Conservation (phyloP, 768 basidiomycete species). For the Serendipita vermifera region DNA sequence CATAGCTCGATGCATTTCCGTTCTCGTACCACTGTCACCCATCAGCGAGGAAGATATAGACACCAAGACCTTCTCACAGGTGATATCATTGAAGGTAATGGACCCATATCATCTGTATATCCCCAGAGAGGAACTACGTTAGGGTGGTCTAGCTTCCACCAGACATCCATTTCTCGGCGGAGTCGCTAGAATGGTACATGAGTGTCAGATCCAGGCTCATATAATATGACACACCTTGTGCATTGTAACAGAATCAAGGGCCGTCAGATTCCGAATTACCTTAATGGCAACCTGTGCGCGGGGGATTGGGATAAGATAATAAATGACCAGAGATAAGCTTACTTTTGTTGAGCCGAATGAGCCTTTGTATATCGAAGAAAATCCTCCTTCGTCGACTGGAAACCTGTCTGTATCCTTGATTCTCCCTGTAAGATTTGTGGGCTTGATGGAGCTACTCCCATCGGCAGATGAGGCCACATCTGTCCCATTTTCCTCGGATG, state of each 20-base stretch:
- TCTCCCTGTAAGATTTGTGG: conserved; percentile 4
- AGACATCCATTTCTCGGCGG: conserved; percentile 7
- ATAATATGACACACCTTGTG: background rate
- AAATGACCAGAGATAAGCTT: too few species aligned
- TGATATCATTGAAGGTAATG: background rate
- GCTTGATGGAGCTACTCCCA: conserved; percentile 1
- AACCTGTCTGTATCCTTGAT: background rate
- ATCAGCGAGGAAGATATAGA: too few species aligned
- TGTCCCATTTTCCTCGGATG: too few species aligned
- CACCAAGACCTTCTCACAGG: background rate
- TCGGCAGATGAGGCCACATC: too few species aligned
- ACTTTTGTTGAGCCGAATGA: conserved; percentile 4
- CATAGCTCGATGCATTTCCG: background rate
- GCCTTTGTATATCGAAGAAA: conserved; percentile 1
- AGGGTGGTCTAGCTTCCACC: conserved; percentile 6
- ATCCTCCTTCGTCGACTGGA: background rate
- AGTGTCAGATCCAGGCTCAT: too few species aligned
- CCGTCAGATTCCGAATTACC: background rate
- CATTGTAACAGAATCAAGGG: background rate
- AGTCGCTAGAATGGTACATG: background rate
- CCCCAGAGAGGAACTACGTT: background rate
- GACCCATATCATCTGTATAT: background rate
- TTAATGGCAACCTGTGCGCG: conserved; percentile 3
- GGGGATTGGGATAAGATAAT: too few species aligned
- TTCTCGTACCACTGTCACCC: conserved; percentile 9